These are phyloP conservation scores for Alternaria brassicicola DNA, from an alignment of 2,329 filamentous ascomycete species.

Conservation along the genomic window DNA sequence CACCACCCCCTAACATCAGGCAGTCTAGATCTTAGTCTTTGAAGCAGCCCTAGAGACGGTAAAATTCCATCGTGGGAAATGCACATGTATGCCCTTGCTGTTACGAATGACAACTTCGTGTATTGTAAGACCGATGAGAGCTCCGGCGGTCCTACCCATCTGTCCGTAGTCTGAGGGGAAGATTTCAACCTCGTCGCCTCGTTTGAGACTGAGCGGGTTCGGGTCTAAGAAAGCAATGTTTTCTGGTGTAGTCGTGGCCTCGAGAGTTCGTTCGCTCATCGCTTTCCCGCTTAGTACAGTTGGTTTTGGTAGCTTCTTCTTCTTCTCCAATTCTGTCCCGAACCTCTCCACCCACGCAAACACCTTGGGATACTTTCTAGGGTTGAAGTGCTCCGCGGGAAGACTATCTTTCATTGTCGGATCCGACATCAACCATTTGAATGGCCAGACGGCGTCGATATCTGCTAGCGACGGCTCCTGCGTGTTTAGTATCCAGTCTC, in stretches of 20 bases:
- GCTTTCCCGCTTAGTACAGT: constrained; percentile 45
- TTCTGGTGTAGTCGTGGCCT: constrained; percentile 54
- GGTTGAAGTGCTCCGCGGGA: constrained; percentile 60
- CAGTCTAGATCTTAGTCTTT: not conserved
- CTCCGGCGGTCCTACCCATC: constrained; percentile 35
- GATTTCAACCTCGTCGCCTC: constrained; percentile 60
- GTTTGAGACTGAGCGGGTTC: constrained; percentile 61
- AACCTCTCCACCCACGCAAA: constrained; percentile 72
- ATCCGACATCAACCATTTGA: constrained; percentile 66
- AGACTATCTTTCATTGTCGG: constrained; percentile 58
- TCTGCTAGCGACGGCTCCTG: constrained; percentile 65
- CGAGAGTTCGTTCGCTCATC: constrained; percentile 52
- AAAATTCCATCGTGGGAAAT: constrained; percentile 51
- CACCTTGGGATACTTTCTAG: constrained; percentile 62
- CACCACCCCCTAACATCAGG: not conserved
- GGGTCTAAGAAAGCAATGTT: constrained; percentile 54
- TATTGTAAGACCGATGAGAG: constrained; percentile 35
- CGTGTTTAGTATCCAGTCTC: constrained; percentile 66
- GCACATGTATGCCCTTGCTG: constrained; percentile 34
- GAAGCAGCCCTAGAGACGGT: constrained; percentile 25
- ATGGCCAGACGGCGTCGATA: constrained; percentile 71
- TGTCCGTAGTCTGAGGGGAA: constrained; percentile 43
- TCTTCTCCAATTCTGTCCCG: constrained; percentile 53
- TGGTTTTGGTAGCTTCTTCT: constrained; percentile 50
- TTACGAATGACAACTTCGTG: constrained; percentile 40